Evolutionary conservation across 495 filamentous ascomycete species (phyloP), one percentile per base, ranked within the genome.

Genomic region (Penicillium nucicola): DNA sequence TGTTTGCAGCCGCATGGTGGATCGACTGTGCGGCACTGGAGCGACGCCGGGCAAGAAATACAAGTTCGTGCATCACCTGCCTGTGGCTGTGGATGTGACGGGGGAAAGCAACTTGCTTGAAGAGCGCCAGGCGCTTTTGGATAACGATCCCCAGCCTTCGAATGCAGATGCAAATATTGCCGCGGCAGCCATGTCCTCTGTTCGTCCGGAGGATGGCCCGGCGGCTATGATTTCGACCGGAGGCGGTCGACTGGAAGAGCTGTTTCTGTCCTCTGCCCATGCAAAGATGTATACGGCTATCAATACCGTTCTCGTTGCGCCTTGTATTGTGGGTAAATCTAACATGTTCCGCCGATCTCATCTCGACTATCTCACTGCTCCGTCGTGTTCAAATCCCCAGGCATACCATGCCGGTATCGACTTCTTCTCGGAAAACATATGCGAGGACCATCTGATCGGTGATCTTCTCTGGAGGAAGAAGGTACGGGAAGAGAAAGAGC

Each of bases 221-320:
- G 36, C 45, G 8, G 59, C 45, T 14, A 58, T 46, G 39, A 48
- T 73, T 19, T 53, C 72, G 25, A 77, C 58, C 35, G 81, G 81
- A 33, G 93, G 93, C n/a, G 92, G 90, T 25, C 77, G 89, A 2
- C 76, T 99, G 0, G 95, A 99, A 60, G 92, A 97, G 60, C 80
- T 89, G 66, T 99, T 99, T 72, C 83, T 97, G 74, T 86, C 91
- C 1, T 92, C 90, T 8, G 86, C 90, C 0, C 95, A 99, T 68
- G 91, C 91, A 44, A 99, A 99, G 61, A 96, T 99, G 78, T 99
- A 99, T 74, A 88, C 86, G 17, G 93, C 92, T 48, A 97, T 97
- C 78, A 96, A 97, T 73, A 90, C 91, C 5, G 88, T 96, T 19
- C 76, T 84, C 14, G 73, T 97, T 49, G 92, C 93, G 0, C 92